Conservation (phyloP, 352 stramenopile species). For the Globisporangium megalacanthum region DNA sequence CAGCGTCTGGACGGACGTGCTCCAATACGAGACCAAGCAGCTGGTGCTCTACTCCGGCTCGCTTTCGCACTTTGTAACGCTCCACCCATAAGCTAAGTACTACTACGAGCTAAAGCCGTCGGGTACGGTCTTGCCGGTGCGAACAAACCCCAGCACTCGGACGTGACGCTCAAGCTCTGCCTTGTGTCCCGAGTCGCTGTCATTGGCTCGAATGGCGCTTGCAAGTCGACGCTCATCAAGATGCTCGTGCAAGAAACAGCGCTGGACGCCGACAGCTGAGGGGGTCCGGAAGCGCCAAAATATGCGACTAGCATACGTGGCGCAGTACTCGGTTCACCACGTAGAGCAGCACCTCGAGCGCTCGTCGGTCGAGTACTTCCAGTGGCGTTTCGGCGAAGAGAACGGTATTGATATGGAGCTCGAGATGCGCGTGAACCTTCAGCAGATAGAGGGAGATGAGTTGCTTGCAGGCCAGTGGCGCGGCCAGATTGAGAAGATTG, state of each 20-base stretch:
- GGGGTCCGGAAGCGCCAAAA: conserved; percentile 81
- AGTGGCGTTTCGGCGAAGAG: conserved; percentile 94
- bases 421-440: conserved; percentile 81
- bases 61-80: conserved; percentile 79
- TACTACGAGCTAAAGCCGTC: conserved; percentile 87
- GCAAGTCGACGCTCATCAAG: conserved; percentile 97
- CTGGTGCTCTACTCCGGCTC: conserved; percentile 88
- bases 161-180: conserved; percentile 74
- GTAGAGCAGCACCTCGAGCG: conserved; percentile 96
- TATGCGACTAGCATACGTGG: conserved; percentile 95
- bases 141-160: conserved; percentile 77
- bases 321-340: conserved; percentile 97
- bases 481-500: conserved; percentile 94
- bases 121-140: conserved; percentile 67
- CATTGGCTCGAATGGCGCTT: conserved; percentile 89
- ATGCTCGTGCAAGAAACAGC: conserved; percentile 86
- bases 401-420: conserved; percentile 94
- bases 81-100: conserved; percentile 83
- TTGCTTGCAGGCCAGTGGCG: conserved; percentile 86
- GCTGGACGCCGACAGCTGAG: conserved; percentile 35
- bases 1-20: conserved; percentile 97
- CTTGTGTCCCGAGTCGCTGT: conserved; percentile 77
- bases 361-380: conserved; percentile 95
- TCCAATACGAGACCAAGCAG: conserved; percentile 95
- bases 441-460: conserved; percentile 91